Evolutionary conservation across 208 protist genomes (phyloP).

Genomic region (Phytomonas sp.): DNA sequence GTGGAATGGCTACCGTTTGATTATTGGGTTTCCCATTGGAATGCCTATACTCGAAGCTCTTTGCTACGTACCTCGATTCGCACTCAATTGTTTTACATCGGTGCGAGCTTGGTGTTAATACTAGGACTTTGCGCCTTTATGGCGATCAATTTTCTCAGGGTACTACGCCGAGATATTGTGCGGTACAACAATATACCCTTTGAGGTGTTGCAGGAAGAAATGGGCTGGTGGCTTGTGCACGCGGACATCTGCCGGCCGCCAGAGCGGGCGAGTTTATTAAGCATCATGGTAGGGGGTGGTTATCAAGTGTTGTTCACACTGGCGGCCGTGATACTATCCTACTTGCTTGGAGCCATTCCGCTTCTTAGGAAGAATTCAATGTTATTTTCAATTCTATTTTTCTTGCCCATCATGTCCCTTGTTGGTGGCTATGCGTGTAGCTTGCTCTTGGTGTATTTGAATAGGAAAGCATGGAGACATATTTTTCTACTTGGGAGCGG

Average conservation of each 20-base stretch:
- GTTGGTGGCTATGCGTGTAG: conserved; percentile 92
- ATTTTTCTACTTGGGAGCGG: conserved; percentile 46
- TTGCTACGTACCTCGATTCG: conserved; percentile 12
- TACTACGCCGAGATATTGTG: conserved; percentile 94
- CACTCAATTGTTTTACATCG: conserved; percentile 69
- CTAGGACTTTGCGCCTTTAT: conserved; percentile 82
- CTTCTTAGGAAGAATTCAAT: conserved; percentile 92
- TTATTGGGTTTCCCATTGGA: conserved; percentile 96
- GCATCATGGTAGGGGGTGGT: conserved; percentile 90
- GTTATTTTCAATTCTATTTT: conserved; percentile 68
- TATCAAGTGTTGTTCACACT: conserved; percentile 91
- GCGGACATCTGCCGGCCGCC: conserved; percentile 96
- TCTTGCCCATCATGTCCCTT: conserved; percentile 71
- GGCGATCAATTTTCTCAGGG: conserved; percentile 92
- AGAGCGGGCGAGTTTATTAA: conserved; percentile 63
- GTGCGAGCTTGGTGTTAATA: conserved; percentile 94
- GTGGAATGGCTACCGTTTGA: conserved; percentile 65
- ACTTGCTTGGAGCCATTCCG: conserved; percentile 93
- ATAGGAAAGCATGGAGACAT: conserved; percentile 88
- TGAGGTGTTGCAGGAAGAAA: conserved; percentile 73
- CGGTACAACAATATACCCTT: conserved; percentile 81
- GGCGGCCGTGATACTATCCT: conserved; percentile 78
- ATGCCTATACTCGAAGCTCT: conserved; percentile 89
- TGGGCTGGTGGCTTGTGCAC: conserved; percentile 96
- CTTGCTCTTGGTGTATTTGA: conserved; percentile 84